Evolutionary conservation across 352 stramenopile species (phyloP).

Genomic region (Aphanomyces stellatus): DNA sequence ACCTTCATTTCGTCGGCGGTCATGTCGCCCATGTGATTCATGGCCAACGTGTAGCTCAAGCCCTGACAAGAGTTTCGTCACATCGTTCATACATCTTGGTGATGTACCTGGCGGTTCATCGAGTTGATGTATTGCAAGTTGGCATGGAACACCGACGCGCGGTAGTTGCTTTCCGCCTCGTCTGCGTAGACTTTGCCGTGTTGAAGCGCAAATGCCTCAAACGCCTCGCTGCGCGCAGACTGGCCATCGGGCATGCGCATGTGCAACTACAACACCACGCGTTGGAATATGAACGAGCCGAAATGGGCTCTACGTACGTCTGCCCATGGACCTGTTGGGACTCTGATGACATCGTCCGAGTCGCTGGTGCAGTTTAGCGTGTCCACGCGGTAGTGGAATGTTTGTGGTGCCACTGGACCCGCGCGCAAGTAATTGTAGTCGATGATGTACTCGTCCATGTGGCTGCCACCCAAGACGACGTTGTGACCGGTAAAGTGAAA

Average conservation of each 20-base stretch:
- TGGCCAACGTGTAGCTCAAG: conserved; percentile 57
- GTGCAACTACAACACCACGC: conserved; percentile 45
- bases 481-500: conserved; percentile 86
- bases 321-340: conserved; percentile 40
- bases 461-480: conserved; percentile 70
- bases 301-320: conserved; percentile 40
- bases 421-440: conserved; percentile 84
- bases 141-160: conserved; percentile 63
- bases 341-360: conserved; percentile 35
- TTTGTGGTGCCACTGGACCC: conserved; percentile 47
- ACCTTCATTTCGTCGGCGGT: conserved; percentile 56
- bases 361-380: conserved; percentile 79
- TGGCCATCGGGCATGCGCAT: conserved; percentile 71
- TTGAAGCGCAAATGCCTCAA: conserved; percentile 50
- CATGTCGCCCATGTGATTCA: conserved; percentile 81
- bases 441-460: conserved; percentile 87
- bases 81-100: background rate
- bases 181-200: conserved; percentile 56
- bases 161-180: conserved; percentile 36
- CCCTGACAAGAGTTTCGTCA: conserved; percentile 32
- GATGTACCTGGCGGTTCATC: conserved; percentile 63
- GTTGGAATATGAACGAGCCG: too few relatives aligned
- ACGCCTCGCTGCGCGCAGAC: conserved; percentile 42
- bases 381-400: conserved; percentile 57
- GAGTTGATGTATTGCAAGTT: conserved; percentile 81